Base-by-base conservation (phyloP, 2,329 filamentous ascomycete species). In the Aspergillus sp. region DNA sequence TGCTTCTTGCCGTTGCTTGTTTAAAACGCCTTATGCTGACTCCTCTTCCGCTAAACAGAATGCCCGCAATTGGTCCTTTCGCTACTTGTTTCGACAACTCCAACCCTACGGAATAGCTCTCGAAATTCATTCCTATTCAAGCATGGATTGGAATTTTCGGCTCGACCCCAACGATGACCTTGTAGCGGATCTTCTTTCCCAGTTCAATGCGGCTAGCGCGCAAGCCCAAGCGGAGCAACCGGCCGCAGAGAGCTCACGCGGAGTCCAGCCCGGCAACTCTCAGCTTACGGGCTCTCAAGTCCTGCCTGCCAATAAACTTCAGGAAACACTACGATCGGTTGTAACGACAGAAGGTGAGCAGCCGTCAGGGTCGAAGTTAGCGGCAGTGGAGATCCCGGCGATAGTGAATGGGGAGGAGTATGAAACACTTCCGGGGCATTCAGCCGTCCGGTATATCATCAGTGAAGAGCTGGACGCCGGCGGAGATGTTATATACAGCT, bases 391-490 rank as follows among this genome's bases (percentile, higher is more conserved):
- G 25, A 49, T 70, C 10, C 68, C 69, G 7, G 41, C 17, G 1
- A 45, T 68, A 4, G 45, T 57, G 4, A 59, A 69, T 37, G 51
- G 53, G 17, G 55, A 64, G 9, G 62, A 68, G 17, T 73, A 71
- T 52, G 58, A 68, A 12, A 68, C 58, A 46, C 55, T 73, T 12
- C 67, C 68, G 1, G 69, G 68, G 9, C 68, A 72, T 53, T 70
- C 63, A 46, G 51, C 55, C 5, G 63, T 65, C 10, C 56, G 54
- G 15, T 58, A 57, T 23, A 53, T 72, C 43, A 55, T 70, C 42
- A 49, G 53, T 20, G 53, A 70, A 30, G 55, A 54, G 15, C 54
- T 52, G 37, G 52, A 59, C 20, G 45, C 49, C 5, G 47, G 51
- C n/a, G 41, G 51, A 17, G 56, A 56, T 17, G 48, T 58, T 41